Evolutionary conservation across 1,284 basidiomycete species (phyloP), one percentile per base, ranked within the genome.

Genomic region (Kalmanozyma brasiliensis): DNA sequence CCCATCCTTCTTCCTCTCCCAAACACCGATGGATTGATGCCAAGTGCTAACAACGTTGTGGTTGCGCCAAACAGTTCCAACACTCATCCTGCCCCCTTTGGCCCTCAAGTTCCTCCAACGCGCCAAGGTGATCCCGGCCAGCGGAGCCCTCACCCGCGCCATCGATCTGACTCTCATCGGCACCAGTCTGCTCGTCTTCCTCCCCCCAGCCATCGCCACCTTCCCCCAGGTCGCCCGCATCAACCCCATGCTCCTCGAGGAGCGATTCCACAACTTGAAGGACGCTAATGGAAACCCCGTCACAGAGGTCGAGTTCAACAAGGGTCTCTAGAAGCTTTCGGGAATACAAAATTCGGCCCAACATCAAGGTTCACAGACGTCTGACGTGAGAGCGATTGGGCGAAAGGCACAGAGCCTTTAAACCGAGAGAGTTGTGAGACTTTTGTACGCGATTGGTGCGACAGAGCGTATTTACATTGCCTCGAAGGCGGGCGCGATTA

Each of bases 201-300:
- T 86, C 0, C 86, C 86, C 1, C 85, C 85, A 8, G 85, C 85
- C n/a, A 86, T 87, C 66, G 85, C 85, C 11, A 84, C 84, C 62
- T 87, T 86, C 80, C 86, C 86, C 6, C 85, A 86, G 62, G 77
- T 83, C 13, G 85, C 84, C 0, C 60, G 60, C 6, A 83, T 85
- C 29, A 67, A 74, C 42, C 79, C 84, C 13, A 74, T 79, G 23
- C 82, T 82, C 60, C 78, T 86, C 11, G 82, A 83, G 48, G 77
- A 84, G 45, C 52, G 73, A 16, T 83, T 82, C 71, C 66, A 83
- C 22, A 45, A 72, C 41, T 78, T 84, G 43, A 74, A 74, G 35
- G 77, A 82, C 35, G 52, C 73, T 10, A 47, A 56, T 8, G 84
- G 82, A 0, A 76, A 67, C 40, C 66, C 64, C 10, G 76, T 82